These are phyloP conservation scores for Geotrichum histeridarum DNA, from an alignment of 1,139 yeast genomes.

Conservation along the genomic window DNA sequence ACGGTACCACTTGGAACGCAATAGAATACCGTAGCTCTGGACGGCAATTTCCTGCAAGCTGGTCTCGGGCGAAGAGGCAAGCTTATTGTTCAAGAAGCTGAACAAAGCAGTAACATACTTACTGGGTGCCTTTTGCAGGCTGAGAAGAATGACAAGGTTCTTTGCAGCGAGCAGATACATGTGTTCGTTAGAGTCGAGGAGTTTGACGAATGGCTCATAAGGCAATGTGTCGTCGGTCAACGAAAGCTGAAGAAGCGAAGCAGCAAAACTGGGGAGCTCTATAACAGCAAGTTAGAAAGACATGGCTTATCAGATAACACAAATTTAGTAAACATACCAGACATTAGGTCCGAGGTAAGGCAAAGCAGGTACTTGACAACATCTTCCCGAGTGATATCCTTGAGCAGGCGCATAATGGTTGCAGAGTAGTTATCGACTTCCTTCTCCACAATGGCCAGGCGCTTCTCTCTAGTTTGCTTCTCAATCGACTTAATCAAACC, in stretches of 20 bases:
- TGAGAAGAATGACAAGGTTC: slow-evolving; percentile 34
- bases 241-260: slow-evolving; percentile 45
- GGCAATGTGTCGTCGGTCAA: slow-evolving; percentile 46
- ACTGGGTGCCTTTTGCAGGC: slow-evolving; percentile 26
- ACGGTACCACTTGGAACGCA: slow-evolving; percentile 58
- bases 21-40: slow-evolving; percentile 60
- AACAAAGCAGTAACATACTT: slow-evolving; percentile 41
- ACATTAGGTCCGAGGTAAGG: slow-evolving; percentile 57
- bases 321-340: slow-evolving; percentile 19
- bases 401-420: slow-evolving; percentile 52
- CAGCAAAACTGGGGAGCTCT: slow-evolving; percentile 47
- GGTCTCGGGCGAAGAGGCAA: slow-evolving; percentile 47
- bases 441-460: slow-evolving; percentile 31
- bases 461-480: slow-evolving; percentile 39
- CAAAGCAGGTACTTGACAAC: slow-evolving; percentile 70
- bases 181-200: slow-evolving; percentile 43
- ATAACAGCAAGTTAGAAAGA: slow-evolving; percentile 33
- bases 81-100: slow-evolving; percentile 42
- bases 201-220: slow-evolving; percentile 51
- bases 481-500: slow-evolving; percentile 61
- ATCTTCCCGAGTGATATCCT: slow-evolving; percentile 56
- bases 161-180: slow-evolving; percentile 35
- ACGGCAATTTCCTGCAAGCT: slow-evolving; percentile 61
- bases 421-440: slow-evolving; percentile 53
- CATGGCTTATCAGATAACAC: slow-evolving; percentile 10